Conservation (phyloP, 1,139 yeast genomes). For the Waltiozyma sp. region DNA sequence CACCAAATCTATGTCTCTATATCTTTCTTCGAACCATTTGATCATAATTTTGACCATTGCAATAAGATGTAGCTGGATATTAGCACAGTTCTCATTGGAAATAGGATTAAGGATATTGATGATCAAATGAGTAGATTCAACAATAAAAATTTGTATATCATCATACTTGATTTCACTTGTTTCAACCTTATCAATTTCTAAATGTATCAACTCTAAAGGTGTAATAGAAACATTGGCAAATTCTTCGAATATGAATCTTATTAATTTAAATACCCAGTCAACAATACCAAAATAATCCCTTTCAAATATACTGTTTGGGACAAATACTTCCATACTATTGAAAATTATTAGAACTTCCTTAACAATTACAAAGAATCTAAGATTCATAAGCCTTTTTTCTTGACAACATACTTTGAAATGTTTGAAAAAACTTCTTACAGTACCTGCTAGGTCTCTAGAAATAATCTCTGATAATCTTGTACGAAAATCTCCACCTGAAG, state of each 20-base stretch:
- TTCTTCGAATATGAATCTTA: background rate
- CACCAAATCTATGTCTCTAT: background rate
- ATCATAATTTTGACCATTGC: background rate
- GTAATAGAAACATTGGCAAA: background rate
- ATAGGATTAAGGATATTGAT: background rate
- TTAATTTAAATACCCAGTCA: background rate
- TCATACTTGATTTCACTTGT: background rate
- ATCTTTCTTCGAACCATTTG: background rate
- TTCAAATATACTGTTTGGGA: background rate
- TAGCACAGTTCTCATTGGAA: background rate
- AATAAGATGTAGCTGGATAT: background rate
- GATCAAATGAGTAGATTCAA: background rate
- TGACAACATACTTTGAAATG: background rate
- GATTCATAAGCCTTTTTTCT: background rate
- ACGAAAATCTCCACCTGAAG: background rate
- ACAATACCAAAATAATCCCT: background rate
- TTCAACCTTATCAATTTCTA: background rate
- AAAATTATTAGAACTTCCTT: background rate
- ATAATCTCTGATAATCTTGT: background rate
- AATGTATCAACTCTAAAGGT: background rate
- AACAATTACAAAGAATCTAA: background rate
- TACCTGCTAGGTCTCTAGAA: background rate
- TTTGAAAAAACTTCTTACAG: background rate
- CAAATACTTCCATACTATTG: background rate
- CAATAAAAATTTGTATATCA: background rate